phyloP scores from a whole-genome alignment of 2,329 filamentous ascomycete genomes.

The Truncatella angustata region DNA sequence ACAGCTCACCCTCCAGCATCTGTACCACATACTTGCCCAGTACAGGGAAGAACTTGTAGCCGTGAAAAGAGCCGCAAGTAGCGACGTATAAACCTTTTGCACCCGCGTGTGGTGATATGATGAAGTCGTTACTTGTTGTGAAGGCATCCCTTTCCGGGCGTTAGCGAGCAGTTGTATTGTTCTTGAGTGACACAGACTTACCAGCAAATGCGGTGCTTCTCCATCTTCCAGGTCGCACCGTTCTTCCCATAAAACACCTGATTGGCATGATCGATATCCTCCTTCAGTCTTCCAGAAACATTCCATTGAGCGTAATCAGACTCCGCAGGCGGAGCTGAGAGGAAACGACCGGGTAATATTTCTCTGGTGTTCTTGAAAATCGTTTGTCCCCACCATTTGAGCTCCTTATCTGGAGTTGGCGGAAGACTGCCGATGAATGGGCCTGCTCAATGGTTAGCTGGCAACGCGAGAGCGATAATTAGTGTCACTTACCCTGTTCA shows the following conservation, averaged over 20 bases:
- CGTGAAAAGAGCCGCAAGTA: conserved; percentile 65
- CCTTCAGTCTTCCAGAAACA: conserved; percentile 51
- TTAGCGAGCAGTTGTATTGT: not conserved
- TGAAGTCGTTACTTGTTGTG: conserved; percentile 59
- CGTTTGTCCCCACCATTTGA: conserved; percentile 60
- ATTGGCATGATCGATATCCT: conserved; percentile 57
- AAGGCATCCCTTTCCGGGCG: conserved; percentile 58
- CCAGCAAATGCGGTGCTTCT: conserved; percentile 67
- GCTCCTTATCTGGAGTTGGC: conserved; percentile 45
- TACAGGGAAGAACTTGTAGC: conserved; percentile 66
- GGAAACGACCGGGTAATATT: conserved; percentile 47
- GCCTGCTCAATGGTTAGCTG: conserved; percentile 34
- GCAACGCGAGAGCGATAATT: conserved; percentile 22
- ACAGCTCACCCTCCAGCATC: conserved; percentile 47
- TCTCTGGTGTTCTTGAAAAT: conserved; percentile 56
- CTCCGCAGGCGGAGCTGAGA: conserved; percentile 55
- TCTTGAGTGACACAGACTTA: conserved; percentile 31
- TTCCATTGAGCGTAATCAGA: conserved; percentile 63
- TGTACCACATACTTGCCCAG: conserved; percentile 62
- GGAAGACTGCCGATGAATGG: conserved; percentile 57
- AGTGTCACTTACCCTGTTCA: conserved; percentile 30
- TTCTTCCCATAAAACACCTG: conserved; percentile 59
- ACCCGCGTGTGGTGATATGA: conserved; percentile 56
- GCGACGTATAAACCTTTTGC: conserved; percentile 58
- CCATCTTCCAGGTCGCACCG: conserved; percentile 54